Evolutionary conservation across 352 stramenopile species (phyloP).

Genomic region (Peronospora destructor): DNA sequence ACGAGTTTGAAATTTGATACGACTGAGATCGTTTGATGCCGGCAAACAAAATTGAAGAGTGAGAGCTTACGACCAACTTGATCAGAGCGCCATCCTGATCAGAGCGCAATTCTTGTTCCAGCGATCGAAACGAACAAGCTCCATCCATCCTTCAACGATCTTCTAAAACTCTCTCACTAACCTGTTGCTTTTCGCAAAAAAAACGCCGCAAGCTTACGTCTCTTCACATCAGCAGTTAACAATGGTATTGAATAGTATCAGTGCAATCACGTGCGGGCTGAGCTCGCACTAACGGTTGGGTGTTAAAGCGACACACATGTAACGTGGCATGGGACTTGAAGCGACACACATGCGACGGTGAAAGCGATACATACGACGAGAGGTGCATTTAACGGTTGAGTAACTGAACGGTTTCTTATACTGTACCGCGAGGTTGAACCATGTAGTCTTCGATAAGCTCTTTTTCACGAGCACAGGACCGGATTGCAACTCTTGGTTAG

Average conservation of each 20-base stretch:
- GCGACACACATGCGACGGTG: conserved; percentile 6
- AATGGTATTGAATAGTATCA: background rate
- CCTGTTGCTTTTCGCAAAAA: too few relatives aligned
- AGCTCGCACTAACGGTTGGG: background rate
- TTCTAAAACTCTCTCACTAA: background rate
- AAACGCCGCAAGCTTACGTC: conserved; percentile 6
- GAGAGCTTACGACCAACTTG: conserved; percentile 1
- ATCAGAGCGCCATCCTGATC: background rate
- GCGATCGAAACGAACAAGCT: conserved; percentile 13
- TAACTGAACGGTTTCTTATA: too few relatives aligned
- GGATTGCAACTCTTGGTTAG: too few relatives aligned
- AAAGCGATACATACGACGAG: conserved; percentile 3
- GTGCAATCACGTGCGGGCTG: too few relatives aligned
- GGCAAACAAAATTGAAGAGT: conserved; percentile 16
- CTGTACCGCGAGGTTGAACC: too few relatives aligned
- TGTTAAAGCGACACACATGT: conserved; percentile 6
- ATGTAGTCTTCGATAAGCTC: too few relatives aligned
- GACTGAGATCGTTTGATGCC: conserved; percentile 9
- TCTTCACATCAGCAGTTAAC: conserved; percentile 11
- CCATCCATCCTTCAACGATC: conserved; percentile 11
- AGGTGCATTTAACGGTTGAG: background rate
- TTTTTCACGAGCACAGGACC: too few relatives aligned
- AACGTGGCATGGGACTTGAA: conserved; percentile 17
- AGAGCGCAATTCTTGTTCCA: background rate
- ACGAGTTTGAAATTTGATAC: conserved; percentile 3